A percentile compares a stretch with the other conserved stretches of the same genome.
phyloP scores from a whole-genome alignment of 225 moss, liverwort and hornwort species.

The Lunularia cruciata region DNA sequence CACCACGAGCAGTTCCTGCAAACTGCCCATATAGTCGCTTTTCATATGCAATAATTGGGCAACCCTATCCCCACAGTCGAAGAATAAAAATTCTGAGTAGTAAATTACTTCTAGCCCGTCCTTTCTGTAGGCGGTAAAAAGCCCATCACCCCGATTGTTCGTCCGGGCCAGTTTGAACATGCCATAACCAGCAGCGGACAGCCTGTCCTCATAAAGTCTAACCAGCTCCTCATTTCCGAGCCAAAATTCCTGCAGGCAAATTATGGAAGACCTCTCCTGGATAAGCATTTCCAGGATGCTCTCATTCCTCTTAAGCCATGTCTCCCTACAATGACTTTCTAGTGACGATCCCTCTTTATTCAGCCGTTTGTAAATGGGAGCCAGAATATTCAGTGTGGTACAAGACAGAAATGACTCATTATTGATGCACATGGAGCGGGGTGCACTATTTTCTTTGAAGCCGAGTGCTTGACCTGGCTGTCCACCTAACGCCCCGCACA shows the following conservation, averaged over 20 bases:
- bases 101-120: conserved; percentile 18
- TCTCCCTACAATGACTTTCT: conserved; percentile 14
- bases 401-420: conserved; percentile 7
- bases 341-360: conserved; percentile 12
- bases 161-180: conserved; percentile 25
- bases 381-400: conserved; percentile 23
- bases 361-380: conserved; percentile 23
- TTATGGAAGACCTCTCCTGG: conserved; percentile 17
- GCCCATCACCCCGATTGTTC: conserved; percentile 21
- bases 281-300: conserved; percentile 16
- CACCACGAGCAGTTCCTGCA: conserved; percentile 18
- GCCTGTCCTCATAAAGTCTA: conserved; percentile 14
- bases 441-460: neutral
- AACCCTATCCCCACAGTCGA: conserved; percentile 27
- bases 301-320: conserved; percentile 17
- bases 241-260: conserved; percentile 25
- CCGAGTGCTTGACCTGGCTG: conserved; percentile 7
- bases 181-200: conserved; percentile 19
- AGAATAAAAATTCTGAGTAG: conserved; percentile 23
- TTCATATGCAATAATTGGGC: conserved; percentile 21
- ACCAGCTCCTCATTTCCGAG: conserved; percentile 23
- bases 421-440: conserved; percentile 11
- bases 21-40: neutral
- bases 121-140: conserved; percentile 18
- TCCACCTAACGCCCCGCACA: conserved; percentile 5